Base-by-base conservation (phyloP, 768 basidiomycete genomes). In the Collybiopsis luxurians region DNA sequence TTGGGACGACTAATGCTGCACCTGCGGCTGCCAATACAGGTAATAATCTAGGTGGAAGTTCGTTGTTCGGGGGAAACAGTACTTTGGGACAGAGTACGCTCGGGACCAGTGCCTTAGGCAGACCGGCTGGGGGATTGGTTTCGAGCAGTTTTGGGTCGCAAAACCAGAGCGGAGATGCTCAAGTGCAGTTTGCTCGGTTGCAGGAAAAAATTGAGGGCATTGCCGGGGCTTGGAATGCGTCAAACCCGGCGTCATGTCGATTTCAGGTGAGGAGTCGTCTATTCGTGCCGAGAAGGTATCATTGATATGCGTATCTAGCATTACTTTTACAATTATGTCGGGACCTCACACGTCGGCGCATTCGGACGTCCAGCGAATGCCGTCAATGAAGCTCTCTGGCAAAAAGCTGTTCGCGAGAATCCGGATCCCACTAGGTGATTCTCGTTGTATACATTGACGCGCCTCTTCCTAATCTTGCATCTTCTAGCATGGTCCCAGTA, bases 241-340 rank as follows among this genome's bases (percentile, higher is more conserved):
- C 9, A 9, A 55, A 87, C 64, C 75, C 90, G 21, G 61, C 69
- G 21, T 86, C 85, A 0, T 92, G 92, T 68, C 80, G 86, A 46
- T 95, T 95, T 69, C 92, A 93, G 74, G 91, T 92, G 58, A 45
- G 78, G 66, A 34, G 27, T 27, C 44, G n/a, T 52, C 15, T 23
- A 24, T 54, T n/a, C n/a, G n/a, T n/a, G n/a, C n/a, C n/a, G n/a
- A n/a, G n/a, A n/a, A 30, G 9, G 44, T 5, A 39, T 51, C 38
- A 31, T 40, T 7, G 31, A 36, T 12, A 21, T 24, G 51, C 45
- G 11, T 27, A 2, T 56, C 36, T 54, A 93, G 91, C 82, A 90
- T 60, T 84, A 83, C 60, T 95, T 95, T 62, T 94, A 95, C 68
- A 94, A 93, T 63, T 73, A 90, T 13, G 90, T 93, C 3, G 84